Base-by-base conservation (phyloP, 306 rosid species). In the Cucumis hystrix region DNA sequence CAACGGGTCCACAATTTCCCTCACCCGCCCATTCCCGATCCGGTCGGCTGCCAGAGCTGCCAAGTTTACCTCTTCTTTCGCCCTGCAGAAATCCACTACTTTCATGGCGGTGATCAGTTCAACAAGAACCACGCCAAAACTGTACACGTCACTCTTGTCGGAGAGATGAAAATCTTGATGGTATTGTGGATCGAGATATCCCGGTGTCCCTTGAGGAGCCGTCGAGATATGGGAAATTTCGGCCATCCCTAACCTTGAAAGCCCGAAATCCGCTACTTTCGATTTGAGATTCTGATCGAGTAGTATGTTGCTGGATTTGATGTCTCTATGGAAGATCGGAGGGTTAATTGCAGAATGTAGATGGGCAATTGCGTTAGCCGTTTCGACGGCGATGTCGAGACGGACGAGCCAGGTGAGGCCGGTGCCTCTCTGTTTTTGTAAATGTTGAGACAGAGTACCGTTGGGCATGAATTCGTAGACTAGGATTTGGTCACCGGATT, bases 131-230 rank as follows among this genome's bases (percentile, higher is more conserved):
- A 95, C 99, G 28, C 99, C 97, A 6, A 92, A 95, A 80, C 97
- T 95, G 43, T 95, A 95, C 2, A 90, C 99, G 35, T 95, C 99
- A 2, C 99, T 95, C 70, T 92, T 92, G 74, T 95, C 99, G 8
- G 97, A 95, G 14, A 95, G 96, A 20, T 95, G 97, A 67, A 89
- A 95, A 60, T 92, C 91, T 71, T 95, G 99, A 78, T 95, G 98
- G 80, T 95, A 95, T 37, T 95, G 98, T 28, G 97, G 99, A 62
- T 95, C 99, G 35, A 95, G 92, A 20, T 95, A 95, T 6, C 99
- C 99, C 3, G 97, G 99, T 7, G 99, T 95, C 23, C 99, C 99
- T 23, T 95, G 99, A 4, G 99, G 99, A 4, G 93, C 97, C 0
- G 99, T 95, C 67, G 99, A 95, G 77, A 91, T 86, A 78, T 92